Percentiles rank a stretch among this genome's conserved stretches.
phyloP scores from a whole-genome alignment of 345 rosid genomes.

The Hibiscus syriacus region DNA sequence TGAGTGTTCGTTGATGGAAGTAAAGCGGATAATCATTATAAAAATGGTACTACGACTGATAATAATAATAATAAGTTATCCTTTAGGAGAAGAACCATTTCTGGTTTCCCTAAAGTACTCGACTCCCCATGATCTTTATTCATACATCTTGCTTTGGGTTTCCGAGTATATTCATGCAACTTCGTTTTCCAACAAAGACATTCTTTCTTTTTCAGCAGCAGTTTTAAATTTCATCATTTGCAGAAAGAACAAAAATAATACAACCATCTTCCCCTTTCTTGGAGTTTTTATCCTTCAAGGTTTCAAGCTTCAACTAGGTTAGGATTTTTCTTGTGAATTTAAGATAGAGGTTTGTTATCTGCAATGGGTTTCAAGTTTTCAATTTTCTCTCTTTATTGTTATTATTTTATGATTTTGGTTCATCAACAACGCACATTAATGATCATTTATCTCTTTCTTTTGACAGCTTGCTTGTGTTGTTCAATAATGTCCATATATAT shows the following conservation, averaged over 20 bases:
- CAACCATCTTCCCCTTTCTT: neutral
- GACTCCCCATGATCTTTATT: conserved; percentile 7
- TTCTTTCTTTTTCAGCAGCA: conserved; percentile 5
- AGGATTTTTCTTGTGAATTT: neutral
- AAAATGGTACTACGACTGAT: neutral
- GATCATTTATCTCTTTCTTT: conserved; percentile 3
- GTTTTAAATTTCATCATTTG: neutral
- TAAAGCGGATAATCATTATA: conserved; percentile 12
- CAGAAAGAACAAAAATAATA: neutral
- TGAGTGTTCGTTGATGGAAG: conserved; percentile 17
- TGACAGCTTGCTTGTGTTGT: conserved; percentile 4
- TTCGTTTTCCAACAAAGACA: conserved; percentile 14
- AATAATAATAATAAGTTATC: neutral
- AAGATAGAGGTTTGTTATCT: no score
- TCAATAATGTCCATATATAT: neutral
- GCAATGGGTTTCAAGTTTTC: neutral
- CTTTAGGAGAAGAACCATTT: neutral
- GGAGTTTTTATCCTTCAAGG: neutral
- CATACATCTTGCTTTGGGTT: neutral
- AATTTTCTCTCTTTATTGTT: neutral
- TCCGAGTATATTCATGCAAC: conserved; percentile 9
- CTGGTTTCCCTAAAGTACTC: conserved; percentile 6
- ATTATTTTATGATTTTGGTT: neutral
- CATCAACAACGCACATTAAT: conserved; percentile 1
- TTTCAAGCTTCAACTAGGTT: neutral